Base-by-base conservation (phyloP, 495 filamentous ascomycete genomes). In the Xylaria cubensis region DNA sequence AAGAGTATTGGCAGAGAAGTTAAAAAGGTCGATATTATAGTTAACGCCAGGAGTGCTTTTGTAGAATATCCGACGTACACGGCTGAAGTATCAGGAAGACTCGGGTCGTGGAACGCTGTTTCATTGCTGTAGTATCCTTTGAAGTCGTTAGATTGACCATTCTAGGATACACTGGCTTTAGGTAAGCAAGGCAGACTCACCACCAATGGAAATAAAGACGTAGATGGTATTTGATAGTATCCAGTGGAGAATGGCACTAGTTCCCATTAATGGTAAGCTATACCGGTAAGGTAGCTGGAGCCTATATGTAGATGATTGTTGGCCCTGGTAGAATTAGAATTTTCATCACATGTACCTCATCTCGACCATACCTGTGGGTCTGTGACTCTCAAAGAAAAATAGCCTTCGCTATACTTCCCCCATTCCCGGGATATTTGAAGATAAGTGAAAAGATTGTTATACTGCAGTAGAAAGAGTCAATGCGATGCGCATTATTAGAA, bases 271-370 rank as follows among this genome's bases (percentile, higher is more conserved):
- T 0, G 84, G 82, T 15, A 86, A 41, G 10, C 73, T 76, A 72
- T 83, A 87, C 12, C 74, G 75, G 46, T 83, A 87, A 0, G 86
- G 86, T 4, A 88, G 78, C 44, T 82, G 80, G 0, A 88, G 82
- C 67, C 79, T 84, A 74, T 85, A 84, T 4, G 81, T 83, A 3
- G 74, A 70, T 34, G 78, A 70, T 61, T 86, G 81, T 6, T 65
- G 63, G 2, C 79, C 77, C n/a, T 59, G 2, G 24, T 4, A 36
- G 29, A 32, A 29, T 59, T 34, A 59, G 15, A 36, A 36, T 17
- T 48, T 19, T 19, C 17, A 48, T 48, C 0, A 5, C 44, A 4
- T 48, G 12, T 48, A n/a, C 44, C 17, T 19, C 13, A 5, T 3
- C n/a, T 19, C 44, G 7, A 48, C 4, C 44, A 1, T 48, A 48